Percentiles rank a stretch among this genome's conserved stretches.
These are phyloP conservation scores for Eutypella sp. DNA, from an alignment of 2,329 filamentous ascomycete genomes.

Conservation along the genomic window DNA sequence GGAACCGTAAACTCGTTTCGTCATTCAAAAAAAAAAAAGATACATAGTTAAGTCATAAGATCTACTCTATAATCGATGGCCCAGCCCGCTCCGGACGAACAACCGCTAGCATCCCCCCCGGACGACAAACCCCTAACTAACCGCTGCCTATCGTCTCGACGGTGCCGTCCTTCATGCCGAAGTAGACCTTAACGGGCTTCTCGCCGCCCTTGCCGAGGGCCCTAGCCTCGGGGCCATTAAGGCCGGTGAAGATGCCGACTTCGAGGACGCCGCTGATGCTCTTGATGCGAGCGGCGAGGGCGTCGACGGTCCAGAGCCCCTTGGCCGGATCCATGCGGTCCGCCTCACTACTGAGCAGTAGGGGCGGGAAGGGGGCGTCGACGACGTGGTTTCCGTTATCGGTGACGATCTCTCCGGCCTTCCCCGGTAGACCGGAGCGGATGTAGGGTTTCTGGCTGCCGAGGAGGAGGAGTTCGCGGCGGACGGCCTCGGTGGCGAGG, in stretches of 20 bases:
- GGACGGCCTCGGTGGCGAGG: slow-evolving; percentile 71
- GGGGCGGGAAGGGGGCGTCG: slow-evolving; percentile 78
- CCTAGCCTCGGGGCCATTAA: slow-evolving; percentile 66
- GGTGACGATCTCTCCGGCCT: slow-evolving; percentile 74
- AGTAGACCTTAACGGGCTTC: slow-evolving; percentile 91
- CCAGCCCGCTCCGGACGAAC: no score
- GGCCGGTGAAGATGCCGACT: slow-evolving; percentile 82
- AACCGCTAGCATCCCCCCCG: no score
- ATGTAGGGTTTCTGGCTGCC: slow-evolving; percentile 69
- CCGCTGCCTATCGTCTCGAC: slow-evolving; percentile 40
- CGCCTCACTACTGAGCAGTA: slow-evolving; percentile 50
- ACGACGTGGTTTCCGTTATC: slow-evolving; percentile 88
- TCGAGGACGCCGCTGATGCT: slow-evolving; percentile 82
- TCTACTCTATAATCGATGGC: no score
- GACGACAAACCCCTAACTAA: no score
- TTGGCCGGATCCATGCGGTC: slow-evolving; percentile 50
- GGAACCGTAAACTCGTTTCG: no score
- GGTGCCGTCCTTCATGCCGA: slow-evolving; percentile 77
- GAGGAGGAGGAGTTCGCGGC: slow-evolving; percentile 65
- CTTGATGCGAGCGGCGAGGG: slow-evolving; percentile 70
- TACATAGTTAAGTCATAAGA: no score
- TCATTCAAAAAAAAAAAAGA: no score
- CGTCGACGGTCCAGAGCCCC: slow-evolving; percentile 75
- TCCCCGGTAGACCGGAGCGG: slow-evolving; percentile 66
- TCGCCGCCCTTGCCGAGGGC: slow-evolving; percentile 59